These are phyloP conservation scores for Blastocladiella emersonii DNA, from an alignment of 371 early-diverging fungal species.

Conservation along the genomic window DNA sequence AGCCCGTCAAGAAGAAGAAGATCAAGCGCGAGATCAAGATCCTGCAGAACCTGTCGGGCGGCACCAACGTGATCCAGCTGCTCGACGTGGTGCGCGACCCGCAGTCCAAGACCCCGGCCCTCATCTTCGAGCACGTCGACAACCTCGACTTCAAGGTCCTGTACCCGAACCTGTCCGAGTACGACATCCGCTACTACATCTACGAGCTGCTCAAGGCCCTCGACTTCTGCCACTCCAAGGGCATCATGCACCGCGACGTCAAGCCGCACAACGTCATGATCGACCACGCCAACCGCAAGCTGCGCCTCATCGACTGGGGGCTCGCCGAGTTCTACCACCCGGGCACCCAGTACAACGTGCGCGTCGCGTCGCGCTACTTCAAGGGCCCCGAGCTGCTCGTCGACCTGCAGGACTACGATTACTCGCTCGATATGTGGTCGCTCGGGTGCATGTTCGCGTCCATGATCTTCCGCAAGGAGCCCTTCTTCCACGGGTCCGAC, in stretches of 20 bases:
- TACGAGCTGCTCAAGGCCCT: conserved; percentile 95
- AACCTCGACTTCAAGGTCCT: conserved; percentile 55
- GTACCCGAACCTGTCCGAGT: conserved; percentile 72
- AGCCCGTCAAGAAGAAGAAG: conserved; percentile 98
- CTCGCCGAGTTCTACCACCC: conserved; percentile 99
- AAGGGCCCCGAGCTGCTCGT: conserved; percentile 97
- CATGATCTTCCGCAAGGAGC: conserved; percentile 97
- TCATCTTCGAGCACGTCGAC: conserved; percentile 94
- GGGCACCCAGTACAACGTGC: conserved; percentile 91
- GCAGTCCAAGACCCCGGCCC: conserved; percentile 84
- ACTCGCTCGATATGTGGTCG: conserved; percentile 94
- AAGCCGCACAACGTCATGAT: conserved; percentile 99
- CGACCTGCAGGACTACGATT: conserved; percentile 61
- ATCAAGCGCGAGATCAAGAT: conserved; percentile 98
- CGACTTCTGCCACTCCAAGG: conserved; percentile 94
- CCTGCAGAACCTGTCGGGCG: conserved; percentile 89
- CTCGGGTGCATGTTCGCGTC: conserved; percentile 98
- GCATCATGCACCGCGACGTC: conserved; percentile 99
- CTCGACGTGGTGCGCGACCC: conserved; percentile 94
- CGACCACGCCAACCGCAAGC: conserved; percentile 81
- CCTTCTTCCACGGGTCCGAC: conserved; percentile 98
- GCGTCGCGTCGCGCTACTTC: conserved; percentile 73
- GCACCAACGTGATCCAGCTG: conserved; percentile 84
- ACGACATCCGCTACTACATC: conserved; percentile 92
- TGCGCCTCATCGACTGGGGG: conserved; percentile 99